Percentiles rank a stretch among this genome's conserved stretches.
phyloP scores from a whole-genome alignment of 495 filamentous ascomycete genomes.

The Poronia punctata region DNA sequence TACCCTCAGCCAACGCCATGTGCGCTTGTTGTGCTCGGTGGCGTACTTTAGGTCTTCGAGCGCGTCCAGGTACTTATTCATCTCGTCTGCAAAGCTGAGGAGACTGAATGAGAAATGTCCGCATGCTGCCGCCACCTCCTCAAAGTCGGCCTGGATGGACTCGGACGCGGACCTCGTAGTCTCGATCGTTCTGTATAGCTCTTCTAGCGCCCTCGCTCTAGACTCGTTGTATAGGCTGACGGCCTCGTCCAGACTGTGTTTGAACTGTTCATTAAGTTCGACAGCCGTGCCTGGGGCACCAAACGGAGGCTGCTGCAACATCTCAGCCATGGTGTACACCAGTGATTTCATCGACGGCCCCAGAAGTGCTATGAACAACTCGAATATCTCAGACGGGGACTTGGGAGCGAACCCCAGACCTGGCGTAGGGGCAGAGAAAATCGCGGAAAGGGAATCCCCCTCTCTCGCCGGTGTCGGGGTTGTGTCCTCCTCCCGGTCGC shows the following conservation, averaged over 20 bases:
- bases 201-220: conserved; percentile 63
- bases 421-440: conserved; percentile 6
- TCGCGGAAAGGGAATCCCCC: conserved; percentile 7
- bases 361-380: conserved; percentile 75
- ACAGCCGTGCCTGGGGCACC: conserved; percentile 59
- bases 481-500: conserved; percentile 35
- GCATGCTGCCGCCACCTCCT: conserved; percentile 92
- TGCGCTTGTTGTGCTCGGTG: conserved; percentile 51
- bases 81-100: conserved; percentile 81
- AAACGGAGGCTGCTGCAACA: conserved; percentile 83
- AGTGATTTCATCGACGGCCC: conserved; percentile 95
- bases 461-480: conserved; percentile 4
- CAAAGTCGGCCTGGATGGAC: conserved; percentile 82
- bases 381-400: conserved; percentile 74
- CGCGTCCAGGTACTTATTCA: conserved; percentile 72
- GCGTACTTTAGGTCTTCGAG: conserved; percentile 74
- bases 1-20: conserved; percentile 84
- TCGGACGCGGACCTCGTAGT: conserved; percentile 55
- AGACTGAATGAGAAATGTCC: conserved; percentile 91
- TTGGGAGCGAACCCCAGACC: conserved; percentile 24
- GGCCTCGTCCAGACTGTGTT: conserved; percentile 68
- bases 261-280: conserved; percentile 68
- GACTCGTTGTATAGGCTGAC: conserved; percentile 69
- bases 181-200: conserved; percentile 72
- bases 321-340: conserved; percentile 79